These are phyloP conservation scores for Neonectria coccinea DNA, from an alignment of 2,329 filamentous ascomycete genomes.

Conservation along the genomic window DNA sequence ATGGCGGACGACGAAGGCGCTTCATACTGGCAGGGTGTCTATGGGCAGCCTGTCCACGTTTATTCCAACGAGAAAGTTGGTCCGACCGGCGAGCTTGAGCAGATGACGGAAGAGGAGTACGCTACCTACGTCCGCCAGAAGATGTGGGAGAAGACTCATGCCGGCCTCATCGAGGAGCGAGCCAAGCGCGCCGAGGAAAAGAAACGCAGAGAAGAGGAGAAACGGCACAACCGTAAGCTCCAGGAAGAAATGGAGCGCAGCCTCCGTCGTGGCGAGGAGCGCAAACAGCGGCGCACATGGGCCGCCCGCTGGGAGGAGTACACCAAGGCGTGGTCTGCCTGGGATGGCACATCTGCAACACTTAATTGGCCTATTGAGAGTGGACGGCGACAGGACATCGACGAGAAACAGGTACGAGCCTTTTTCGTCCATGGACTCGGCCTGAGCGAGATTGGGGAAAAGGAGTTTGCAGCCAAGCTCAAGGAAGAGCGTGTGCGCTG, in stretches of 20 bases:
- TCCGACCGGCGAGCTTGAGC: constrained; percentile 72
- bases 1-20: constrained; percentile 97
- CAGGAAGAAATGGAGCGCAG: constrained; percentile 76
- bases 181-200: constrained; percentile 68
- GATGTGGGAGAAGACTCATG: constrained; percentile 97
- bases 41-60: constrained; percentile 91
- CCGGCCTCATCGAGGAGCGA: constrained; percentile 83
- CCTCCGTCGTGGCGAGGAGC: constrained; percentile 73
- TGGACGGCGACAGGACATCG: constrained; percentile 66
- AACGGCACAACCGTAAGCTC: constrained; percentile 63
- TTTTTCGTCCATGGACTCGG: constrained; percentile 72
- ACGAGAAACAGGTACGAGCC: constrained; percentile 69
- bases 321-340: constrained; percentile 68
- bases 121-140: constrained; percentile 82
- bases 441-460: constrained; percentile 58
- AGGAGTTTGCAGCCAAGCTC: constrained; percentile 63
- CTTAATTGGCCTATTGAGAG: constrained; percentile 80
- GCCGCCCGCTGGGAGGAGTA: constrained; percentile 75
- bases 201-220: constrained; percentile 63
- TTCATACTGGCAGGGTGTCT: constrained; percentile 95
- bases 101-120: constrained; percentile 95
- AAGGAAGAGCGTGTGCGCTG: constrained; percentile 91
- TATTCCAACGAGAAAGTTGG: constrained; percentile 68
- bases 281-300: constrained; percentile 67
- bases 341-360: constrained; percentile 57